Percentiles rank a stretch among this genome's conserved stretches.
These are phyloP conservation scores for Metschnikowia kunwiensis DNA, from an alignment of 805 yeast genomes.

Conservation along the genomic window DNA sequence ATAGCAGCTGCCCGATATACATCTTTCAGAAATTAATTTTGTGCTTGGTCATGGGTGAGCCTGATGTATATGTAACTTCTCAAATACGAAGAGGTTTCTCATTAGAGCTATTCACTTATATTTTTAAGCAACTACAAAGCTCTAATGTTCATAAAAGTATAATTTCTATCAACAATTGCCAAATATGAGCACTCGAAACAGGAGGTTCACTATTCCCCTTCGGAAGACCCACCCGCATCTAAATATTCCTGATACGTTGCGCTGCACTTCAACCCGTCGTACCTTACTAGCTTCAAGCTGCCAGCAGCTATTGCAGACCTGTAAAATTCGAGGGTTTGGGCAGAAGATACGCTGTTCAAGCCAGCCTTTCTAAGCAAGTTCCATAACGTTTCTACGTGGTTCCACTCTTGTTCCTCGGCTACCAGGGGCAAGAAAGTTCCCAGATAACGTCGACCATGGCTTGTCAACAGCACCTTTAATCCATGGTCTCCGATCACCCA, in stretches of 20 bases:
- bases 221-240: no score
- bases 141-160: no score
- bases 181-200: no score
- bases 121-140: no score
- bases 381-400: conserved; percentile 62
- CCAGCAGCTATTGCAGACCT: conserved; percentile 29
- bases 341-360: conserved; percentile 7
- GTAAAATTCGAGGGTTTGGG: conserved; percentile 25
- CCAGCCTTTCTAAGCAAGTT: conserved; percentile 78
- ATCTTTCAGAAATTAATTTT: no score
- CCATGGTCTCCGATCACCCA: conserved; percentile 90
- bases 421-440: conserved; percentile 93
- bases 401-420: conserved; percentile 85
- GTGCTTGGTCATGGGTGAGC: no score
- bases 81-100: no score
- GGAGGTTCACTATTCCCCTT: no score
- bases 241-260: conserved; percentile 26
- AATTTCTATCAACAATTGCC: no score
- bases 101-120: no score
- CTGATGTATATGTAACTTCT: no score
- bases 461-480: conserved; percentile 53
- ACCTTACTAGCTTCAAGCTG: conserved; percentile 32
- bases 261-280: conserved; percentile 34
- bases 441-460: conserved; percentile 40
- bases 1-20: no score